Base-by-base conservation (phyloP, 805 yeast genomes). In the Metschnikowia cerradonensis region DNA sequence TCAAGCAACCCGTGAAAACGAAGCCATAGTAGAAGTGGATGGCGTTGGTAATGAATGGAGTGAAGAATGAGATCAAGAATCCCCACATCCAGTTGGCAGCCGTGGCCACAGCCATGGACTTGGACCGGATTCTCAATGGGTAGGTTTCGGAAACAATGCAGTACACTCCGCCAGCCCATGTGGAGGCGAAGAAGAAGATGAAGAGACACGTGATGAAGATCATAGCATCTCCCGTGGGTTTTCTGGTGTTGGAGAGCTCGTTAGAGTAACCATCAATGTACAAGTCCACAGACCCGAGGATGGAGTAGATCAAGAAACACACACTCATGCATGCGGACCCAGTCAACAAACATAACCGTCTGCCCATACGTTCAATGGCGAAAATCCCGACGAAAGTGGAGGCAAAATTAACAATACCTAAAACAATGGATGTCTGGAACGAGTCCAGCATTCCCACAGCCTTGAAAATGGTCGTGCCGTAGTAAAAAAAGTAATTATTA, bases 91-190 rank as follows among this genome's bases (percentile, higher is more conserved):
- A 83, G 66, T 83, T 82, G 44, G 84, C 79, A 32, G 82, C 82
- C 30, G 83, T 74, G 45, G 87, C 84, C 58, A 82, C 74, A 19
- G 86, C 79, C 83, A 84, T 82, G 10, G 81, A 77, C 67, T 79
- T 80, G 33, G 80, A 68, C 67, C 83, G 80, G 57, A 83, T 81
- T 70, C 84, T 79, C 56, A 81, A 73, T 53, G 89, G 89, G 67
- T 81, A 85, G 41, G 83, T 70, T 66, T 85, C 91, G 41, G 88
- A 79, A 22, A 83, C 81, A 54, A 84, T 76, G 44, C 82, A 82
- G 70, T 77, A 84, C 35, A 82, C 80, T 54, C 82, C 81, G 51
- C 90, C 88, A 38, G 88, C 90, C 84, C 88, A 82, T n/a, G 90
- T 81, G 23, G 82, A 75, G 3, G 91, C 90, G 63, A 85, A 85